Base-by-base conservation (phyloP, 1,284 basidiomycete species). In the Boletus smithii region DNA sequence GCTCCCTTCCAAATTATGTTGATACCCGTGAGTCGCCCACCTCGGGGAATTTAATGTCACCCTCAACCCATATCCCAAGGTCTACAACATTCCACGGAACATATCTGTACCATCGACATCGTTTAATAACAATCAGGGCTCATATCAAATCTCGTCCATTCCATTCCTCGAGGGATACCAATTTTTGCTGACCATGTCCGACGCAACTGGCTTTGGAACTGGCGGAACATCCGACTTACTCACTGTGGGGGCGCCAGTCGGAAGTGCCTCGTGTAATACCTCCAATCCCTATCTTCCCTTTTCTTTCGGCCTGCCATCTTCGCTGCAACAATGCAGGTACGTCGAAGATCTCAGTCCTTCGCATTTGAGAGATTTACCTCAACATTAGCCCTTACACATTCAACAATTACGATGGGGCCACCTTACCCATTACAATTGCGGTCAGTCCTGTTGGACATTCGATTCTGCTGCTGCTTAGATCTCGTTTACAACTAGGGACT, bases 151-250 rank as follows among this genome's bases (percentile, higher is more conserved):
- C 10, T 57, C 67, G 0, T 71, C 71, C 47, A 55, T 88, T 9
- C 67, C 71, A 1, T 67, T 82, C 37, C 17, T 62, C 4, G 56
- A 71, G 17, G 63, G 58, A 22, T 57, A 71, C 10, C 59, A 69
- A 44, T 71, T 88, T 45, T 46, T 88, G 10, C 54, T 83, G 17
- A 74, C 78, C 31, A 84, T 90, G 83, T 87, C 82, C 18, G 88
- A 90, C 61, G 70, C 78, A 16, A 77, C 76, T 37, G 85, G 85
- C 0, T 85, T 83, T 60, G 83, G 69, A 35, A 69, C 79, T 8
- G 85, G 86, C 7, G 86, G 85, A 16, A 73, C 73, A 6, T 77
- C 81, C 2, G 51, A 66, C 29, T 36, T 84, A 2, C 58, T 85
- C 31, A 74, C 70, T 1, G 78, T 81, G 4, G 80, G 73, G 32